Conservation (phyloP, 805 yeast species). For the Candida pseudofarinosa region DNA sequence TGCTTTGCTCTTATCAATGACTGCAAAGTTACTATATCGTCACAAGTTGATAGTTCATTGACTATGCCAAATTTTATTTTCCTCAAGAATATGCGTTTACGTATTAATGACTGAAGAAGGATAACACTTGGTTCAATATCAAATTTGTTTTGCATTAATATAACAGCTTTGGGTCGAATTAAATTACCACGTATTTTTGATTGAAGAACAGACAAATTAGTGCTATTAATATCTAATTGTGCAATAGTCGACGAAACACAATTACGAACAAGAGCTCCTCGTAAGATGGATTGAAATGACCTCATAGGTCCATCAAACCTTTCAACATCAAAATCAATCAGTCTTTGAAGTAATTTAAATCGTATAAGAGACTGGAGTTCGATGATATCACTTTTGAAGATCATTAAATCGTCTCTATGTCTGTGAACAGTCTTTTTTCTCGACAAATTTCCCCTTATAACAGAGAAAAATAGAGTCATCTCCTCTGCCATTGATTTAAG, state of each 20-base stretch:
- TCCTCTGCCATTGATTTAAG: slow-evolving; percentile 53
- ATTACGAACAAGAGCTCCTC: slow-evolving; percentile 36
- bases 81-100: slow-evolving; percentile 21
- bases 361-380: slow-evolving; percentile 39
- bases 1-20: slow-evolving; percentile 34
- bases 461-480: slow-evolving; percentile 45
- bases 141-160: slow-evolving; percentile 19
- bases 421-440: slow-evolving; percentile 28
- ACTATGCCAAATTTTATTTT: slow-evolving; percentile 14
- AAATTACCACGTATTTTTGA: slow-evolving; percentile 25
- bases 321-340: slow-evolving; percentile 6
- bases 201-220: slow-evolving; percentile 33
- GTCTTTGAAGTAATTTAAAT: slow-evolving; percentile 15
- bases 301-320: slow-evolving; percentile 17
- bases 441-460: slow-evolving; percentile 46
- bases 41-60: slow-evolving; percentile 12
- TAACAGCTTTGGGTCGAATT: slow-evolving; percentile 15
- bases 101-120: slow-evolving; percentile 26
- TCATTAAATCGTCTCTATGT: slow-evolving; percentile 30
- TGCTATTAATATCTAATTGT: slow-evolving; percentile 8
- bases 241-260: slow-evolving; percentile 7
- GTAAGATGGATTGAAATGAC: slow-evolving; percentile 38
- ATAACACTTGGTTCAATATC: slow-evolving; percentile 19
- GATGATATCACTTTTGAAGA: slow-evolving; percentile 28
- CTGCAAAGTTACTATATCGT: slow-evolving; percentile 29